These are phyloP conservation scores for Neurospora sp. DNA, from an alignment of 495 filamentous ascomycete genomes.

Conservation along the genomic window DNA sequence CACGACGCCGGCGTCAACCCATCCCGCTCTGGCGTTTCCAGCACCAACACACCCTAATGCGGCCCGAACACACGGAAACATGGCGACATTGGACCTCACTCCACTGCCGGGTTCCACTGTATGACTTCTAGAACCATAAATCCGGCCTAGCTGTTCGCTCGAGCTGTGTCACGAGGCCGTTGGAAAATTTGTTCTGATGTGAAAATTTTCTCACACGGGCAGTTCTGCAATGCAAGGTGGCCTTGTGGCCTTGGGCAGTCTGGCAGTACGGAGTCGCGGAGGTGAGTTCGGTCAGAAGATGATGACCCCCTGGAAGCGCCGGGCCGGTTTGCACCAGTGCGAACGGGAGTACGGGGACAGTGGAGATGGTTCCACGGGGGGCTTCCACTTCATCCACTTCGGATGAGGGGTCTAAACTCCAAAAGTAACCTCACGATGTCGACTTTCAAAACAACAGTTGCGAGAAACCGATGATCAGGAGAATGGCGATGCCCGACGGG, in stretches of 20 bases:
- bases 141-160: neutral
- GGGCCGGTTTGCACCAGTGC: neutral
- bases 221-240: neutral
- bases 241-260: neutral
- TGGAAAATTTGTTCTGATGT: neutral
- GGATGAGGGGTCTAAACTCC: neutral
- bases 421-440: neutral
- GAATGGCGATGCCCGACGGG: neutral
- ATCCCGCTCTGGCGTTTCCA: neutral
- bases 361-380: neutral
- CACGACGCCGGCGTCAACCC: neutral
- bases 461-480: neutral
- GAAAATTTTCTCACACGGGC: neutral
- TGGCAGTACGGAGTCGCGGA: neutral
- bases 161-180: neutral
- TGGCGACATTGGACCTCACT: neutral
- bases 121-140: neutral
- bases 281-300: neutral
- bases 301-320: neutral
- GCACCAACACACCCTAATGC: neutral
- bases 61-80: neutral
- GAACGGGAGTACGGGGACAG: neutral
- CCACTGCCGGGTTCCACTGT: neutral
- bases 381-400: neutral
- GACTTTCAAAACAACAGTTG: neutral